phyloP scores from a whole-genome alignment of 306 rosid genomes.

The Dryas octopetala region DNA sequence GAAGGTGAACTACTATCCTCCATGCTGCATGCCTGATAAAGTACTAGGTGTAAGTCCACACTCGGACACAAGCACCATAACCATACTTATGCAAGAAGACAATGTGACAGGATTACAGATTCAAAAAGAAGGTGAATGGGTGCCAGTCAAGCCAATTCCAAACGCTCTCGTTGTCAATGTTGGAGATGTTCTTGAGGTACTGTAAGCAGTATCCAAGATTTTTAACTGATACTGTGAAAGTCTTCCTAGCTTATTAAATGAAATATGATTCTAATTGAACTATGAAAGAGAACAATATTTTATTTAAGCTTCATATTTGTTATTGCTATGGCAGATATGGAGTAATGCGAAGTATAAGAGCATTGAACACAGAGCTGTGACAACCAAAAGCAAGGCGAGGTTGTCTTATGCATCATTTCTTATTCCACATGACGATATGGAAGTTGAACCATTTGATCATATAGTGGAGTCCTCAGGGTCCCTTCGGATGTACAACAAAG shows the following conservation, averaged over 20 bases:
- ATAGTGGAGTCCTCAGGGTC: conserved; percentile 20
- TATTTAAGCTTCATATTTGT: too few relatives aligned
- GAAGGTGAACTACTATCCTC: conserved; percentile 41
- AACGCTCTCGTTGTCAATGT: too few relatives aligned
- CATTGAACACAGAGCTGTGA: conserved; percentile 39
- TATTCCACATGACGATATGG: conserved; percentile 25
- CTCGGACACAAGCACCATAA: conserved; percentile 46
- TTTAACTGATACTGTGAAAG: too few relatives aligned
- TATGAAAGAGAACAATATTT: too few relatives aligned
- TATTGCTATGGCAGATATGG: too few relatives aligned
- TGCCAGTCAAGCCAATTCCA: too few relatives aligned
- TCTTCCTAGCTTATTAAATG: too few relatives aligned
- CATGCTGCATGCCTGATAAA: conserved; percentile 40
- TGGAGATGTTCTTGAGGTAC: too few relatives aligned
- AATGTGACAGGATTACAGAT: conserved; percentile 38
- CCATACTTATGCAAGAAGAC: conserved; percentile 46
- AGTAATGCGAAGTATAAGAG: conserved; percentile 46
- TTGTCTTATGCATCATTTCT: conserved; percentile 30
- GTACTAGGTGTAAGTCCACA: conserved; percentile 48
- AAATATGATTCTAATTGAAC: too few relatives aligned
- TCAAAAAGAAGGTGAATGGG: conserved; percentile 35
- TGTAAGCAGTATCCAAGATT: too few relatives aligned
- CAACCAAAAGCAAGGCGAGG: conserved; percentile 22
- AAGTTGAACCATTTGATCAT: conserved; percentile 34
- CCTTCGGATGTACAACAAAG: conserved; percentile 25